Evolutionary conservation across 768 basidiomycete genomes (phyloP).

Genomic region (Russula earlei): DNA sequence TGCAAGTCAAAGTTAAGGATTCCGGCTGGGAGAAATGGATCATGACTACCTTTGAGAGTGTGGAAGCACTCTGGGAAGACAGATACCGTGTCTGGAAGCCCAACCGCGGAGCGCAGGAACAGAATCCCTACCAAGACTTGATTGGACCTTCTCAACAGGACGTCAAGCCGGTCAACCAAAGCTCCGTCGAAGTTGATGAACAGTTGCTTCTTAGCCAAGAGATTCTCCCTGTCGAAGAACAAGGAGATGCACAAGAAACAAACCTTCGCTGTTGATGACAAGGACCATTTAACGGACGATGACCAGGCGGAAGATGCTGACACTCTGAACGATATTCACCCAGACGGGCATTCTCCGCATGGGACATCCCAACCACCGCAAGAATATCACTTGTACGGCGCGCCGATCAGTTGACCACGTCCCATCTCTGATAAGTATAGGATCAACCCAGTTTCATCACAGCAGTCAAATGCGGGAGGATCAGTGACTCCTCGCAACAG

Average conservation of each 20-base stretch:
- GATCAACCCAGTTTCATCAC: background rate
- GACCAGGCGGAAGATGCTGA: conserved; percentile 30
- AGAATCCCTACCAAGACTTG: conserved; percentile 12
- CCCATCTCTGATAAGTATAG: background rate
- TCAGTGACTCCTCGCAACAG: conserved; percentile 8
- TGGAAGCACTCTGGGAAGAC: conserved; percentile 77
- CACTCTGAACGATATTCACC: conserved; percentile 17
- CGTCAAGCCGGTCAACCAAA: background rate
- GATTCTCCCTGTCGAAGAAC: conserved; percentile 31
- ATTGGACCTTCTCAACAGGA: conserved; percentile 6
- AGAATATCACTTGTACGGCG: background rate
- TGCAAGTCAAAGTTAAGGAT: conserved; percentile 21
- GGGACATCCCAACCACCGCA: conserved; percentile 2
- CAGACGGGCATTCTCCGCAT: conserved; percentile 11
- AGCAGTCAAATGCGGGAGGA: background rate
- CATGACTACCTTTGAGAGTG: conserved; percentile 85
- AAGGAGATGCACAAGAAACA: conserved; percentile 22
- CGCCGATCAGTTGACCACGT: background rate
- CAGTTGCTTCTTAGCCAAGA: conserved; percentile 43
- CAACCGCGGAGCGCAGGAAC: background rate
- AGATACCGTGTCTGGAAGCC: conserved; percentile 52
- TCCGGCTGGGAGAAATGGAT: conserved; percentile 62
- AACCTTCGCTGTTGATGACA: conserved; percentile 23
- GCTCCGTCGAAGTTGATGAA: conserved; percentile 45
- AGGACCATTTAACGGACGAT: conserved; percentile 25